Base-by-base conservation (phyloP, 192 early-diverging fungal species). In the Bifiguratus adelaidae region DNA sequence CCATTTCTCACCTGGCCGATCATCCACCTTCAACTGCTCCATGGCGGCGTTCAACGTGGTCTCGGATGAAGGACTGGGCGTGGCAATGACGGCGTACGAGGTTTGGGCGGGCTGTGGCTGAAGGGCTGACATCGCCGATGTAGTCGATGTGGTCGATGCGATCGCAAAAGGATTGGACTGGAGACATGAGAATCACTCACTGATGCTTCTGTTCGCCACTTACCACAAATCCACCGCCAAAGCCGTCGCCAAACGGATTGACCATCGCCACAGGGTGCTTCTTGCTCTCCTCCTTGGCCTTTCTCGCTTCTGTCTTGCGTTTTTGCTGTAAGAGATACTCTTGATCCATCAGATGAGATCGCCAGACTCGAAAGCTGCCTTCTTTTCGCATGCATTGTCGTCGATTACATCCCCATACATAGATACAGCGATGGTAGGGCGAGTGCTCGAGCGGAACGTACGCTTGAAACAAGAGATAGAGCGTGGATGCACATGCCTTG, bases 381-480 rank as follows among this genome's bases (percentile, higher is more conserved):
- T 77, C 70, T 52, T 73, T 76, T 12, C 75, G 74, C 59, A 82
- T 79, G 58, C 90, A 92, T n/a, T 56, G 47, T 18, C 79, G 68
- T 22, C 68, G 71, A 44, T 85, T 88, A 63, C 90, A 92, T 15
- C 69, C 82, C 77, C 82, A 85, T 2, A 91, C 62, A 60, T 92
- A 92, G 12, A 88, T 60, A 0, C 82, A 75, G 19, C 90, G 67
- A 45, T 88, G 82, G 53, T 74, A 85, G 20, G 73, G 47, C 11
- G 82, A 83, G 24, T 71, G 70, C 6, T 74, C 70, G 26, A 89
- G 61, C 13, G 88, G 86, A 12, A 74, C 86, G 55, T 85, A 81
- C 12, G 76, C 64, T 59, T 92, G 90, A 6, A 78, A 57, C 4
- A 92, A 50, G 18, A 89, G 55, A 29, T 73, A 68, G 74, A 92